A percentile compares a stretch with the other conserved stretches of the same genome.
These are phyloP conservation scores for Coniochaeta prunicola DNA, from an alignment of 2,329 filamentous ascomycete species.

Conservation along the genomic window DNA sequence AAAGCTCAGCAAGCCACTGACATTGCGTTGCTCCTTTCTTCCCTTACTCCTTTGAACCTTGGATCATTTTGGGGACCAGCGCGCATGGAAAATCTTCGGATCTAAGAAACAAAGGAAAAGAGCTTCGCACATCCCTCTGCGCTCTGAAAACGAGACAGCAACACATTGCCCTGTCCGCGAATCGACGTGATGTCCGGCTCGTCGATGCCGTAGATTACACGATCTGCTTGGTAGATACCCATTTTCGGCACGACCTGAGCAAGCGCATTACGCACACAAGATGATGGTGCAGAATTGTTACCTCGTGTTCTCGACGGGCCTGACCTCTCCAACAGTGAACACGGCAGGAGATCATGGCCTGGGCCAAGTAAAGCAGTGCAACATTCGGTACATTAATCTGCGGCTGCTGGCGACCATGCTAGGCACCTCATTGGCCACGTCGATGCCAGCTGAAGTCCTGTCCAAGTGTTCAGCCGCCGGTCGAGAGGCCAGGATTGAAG, in stretches of 20 bases:
- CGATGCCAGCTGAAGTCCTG: background rate
- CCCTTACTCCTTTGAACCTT: no score
- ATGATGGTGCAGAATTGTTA: no score
- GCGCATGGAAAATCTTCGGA: no score
- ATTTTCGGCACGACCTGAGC: background rate
- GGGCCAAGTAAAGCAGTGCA: background rate
- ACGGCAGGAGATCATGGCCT: no score
- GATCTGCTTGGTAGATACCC: background rate
- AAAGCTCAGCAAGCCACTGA: background rate
- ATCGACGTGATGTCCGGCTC: background rate
- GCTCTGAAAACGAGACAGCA: no score
- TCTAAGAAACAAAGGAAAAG: no score
- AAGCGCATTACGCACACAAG: no score
- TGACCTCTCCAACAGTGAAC: no score
- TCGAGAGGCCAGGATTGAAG: background rate
- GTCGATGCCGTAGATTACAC: background rate
- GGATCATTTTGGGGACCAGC: background rate
- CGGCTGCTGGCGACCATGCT: background rate
- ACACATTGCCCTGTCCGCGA: no score
- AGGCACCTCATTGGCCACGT: background rate
- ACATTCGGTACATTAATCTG: background rate
- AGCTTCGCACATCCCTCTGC: no score
- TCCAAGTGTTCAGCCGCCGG: background rate
- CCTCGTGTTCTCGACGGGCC: no score
- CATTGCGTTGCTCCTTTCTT: background rate